Evolutionary conservation across 1,139 yeast species (phyloP).

Genomic region (Candida smagusa): DNA sequence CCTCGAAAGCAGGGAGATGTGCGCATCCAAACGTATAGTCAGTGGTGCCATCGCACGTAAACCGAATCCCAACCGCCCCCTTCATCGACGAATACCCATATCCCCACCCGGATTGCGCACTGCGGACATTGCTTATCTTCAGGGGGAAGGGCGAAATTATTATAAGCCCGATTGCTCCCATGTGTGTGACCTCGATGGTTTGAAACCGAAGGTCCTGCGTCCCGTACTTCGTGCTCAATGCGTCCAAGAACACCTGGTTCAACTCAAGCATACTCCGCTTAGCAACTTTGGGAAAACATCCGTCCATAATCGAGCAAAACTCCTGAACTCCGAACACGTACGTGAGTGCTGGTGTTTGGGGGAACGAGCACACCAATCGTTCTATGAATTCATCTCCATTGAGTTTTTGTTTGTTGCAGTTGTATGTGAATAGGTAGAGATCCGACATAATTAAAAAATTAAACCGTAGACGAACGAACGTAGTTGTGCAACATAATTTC

Average conservation of each 20-base stretch:
- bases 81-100: constrained; percentile 60
- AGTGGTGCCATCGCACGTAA: constrained; percentile 26
- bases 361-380: constrained; percentile 27
- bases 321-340: constrained; percentile 78
- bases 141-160: constrained; percentile 47
- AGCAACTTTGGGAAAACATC: constrained; percentile 45
- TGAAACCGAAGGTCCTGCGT: constrained; percentile 34
- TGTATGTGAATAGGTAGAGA: constrained; percentile 38
- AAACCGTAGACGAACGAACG: too few relatives aligned
- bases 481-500: too few relatives aligned
- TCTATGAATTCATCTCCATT: constrained; percentile 22
- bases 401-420: constrained; percentile 31
- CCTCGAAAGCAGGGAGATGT: constrained; percentile 80
- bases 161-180: constrained; percentile 68
- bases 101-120: constrained; percentile 52
- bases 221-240: constrained; percentile 33
- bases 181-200: constrained; percentile 42
- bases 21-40: constrained; percentile 62
- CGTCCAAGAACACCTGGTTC: constrained; percentile 36
- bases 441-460: constrained; percentile 2
- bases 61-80: constrained; percentile 67
- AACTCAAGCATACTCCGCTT: constrained; percentile 39
- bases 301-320: constrained; percentile 61
- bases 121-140: constrained; percentile 25
- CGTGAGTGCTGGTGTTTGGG: constrained; percentile 38